phyloP scores from a whole-genome alignment of 2,329 filamentous ascomycete species.

The Hymenotorrendiella dingleyae region DNA sequence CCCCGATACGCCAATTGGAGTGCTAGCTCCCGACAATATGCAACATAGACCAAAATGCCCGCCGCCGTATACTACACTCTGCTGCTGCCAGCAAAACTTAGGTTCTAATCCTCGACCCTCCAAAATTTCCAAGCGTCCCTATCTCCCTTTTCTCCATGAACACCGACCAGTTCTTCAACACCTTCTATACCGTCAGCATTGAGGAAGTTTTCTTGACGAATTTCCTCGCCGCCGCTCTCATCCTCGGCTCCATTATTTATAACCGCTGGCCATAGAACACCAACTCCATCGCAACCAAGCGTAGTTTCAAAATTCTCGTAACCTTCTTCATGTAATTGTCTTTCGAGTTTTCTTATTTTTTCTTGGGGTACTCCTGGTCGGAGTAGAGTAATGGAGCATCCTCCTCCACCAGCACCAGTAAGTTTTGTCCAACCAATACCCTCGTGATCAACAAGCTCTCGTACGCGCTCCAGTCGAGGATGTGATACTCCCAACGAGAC shows the following conservation, averaged over 20 bases:
- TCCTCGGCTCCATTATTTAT: conserved; percentile 78
- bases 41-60: no score
- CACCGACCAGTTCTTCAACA: conserved; percentile 81
- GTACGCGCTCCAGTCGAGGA: conserved; percentile 82
- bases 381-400: conserved; percentile 88
- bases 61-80: no score
- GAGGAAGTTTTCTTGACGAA: conserved; percentile 83
- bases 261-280: conserved; percentile 88
- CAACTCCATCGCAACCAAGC: conserved; percentile 87
- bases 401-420: conserved; percentile 90
- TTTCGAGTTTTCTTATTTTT: conserved; percentile 57
- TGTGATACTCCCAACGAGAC: conserved; percentile 92
- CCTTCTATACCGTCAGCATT: conserved; percentile 78
- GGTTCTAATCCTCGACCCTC: conserved; percentile 51
- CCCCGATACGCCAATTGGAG: no score
- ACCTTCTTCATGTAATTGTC: conserved; percentile 60
- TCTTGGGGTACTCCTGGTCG: conserved; percentile 56
- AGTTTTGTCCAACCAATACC: conserved; percentile 96
- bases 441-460: conserved; percentile 83
- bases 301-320: conserved; percentile 86
- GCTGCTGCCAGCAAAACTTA: conserved; percentile 19
- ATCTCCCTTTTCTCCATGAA: conserved; percentile 61
- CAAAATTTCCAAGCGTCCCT: conserved; percentile 84
- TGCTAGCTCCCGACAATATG: no score
- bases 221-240: conserved; percentile 79